phyloP scores from a whole-genome alignment of 768 basidiomycete genomes.

The Macrolepiota albuminosa region DNA sequence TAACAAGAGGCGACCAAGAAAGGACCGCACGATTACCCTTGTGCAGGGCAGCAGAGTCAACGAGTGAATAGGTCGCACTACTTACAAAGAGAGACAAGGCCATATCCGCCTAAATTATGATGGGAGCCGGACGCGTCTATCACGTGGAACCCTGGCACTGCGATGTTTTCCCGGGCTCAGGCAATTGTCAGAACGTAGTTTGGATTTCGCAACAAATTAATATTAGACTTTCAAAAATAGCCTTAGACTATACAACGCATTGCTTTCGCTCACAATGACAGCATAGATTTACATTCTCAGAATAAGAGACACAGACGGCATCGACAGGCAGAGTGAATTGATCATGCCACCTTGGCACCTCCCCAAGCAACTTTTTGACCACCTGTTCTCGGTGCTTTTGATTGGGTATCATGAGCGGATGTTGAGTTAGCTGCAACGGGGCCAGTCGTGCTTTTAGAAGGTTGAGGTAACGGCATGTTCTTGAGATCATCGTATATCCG shows the following conservation, averaged over 20 bases:
- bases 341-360: slow-evolving; percentile 34
- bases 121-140: slow-evolving; percentile 7
- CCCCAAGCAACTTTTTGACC: slow-evolving; percentile 65
- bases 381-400: slow-evolving; percentile 29
- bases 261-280: background rate
- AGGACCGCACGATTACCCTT: slow-evolving; percentile 9
- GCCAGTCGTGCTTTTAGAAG: slow-evolving; percentile 22
- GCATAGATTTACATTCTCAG: background rate
- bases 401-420: slow-evolving; percentile 18
- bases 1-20: slow-evolving; percentile 15
- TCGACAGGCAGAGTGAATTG: background rate
- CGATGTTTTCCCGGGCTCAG: slow-evolving; percentile 3
- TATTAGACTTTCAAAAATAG: background rate
- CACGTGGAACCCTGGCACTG: slow-evolving; percentile 10
- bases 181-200: background rate
- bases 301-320: background rate
- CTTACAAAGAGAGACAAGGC: background rate
- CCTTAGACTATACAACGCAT: background rate
- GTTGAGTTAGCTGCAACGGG: slow-evolving; percentile 21
- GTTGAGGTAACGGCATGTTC: slow-evolving; percentile 40
- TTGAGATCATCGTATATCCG: slow-evolving; percentile 79
- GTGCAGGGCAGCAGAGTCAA: slow-evolving; percentile 6
- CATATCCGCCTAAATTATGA: background rate
- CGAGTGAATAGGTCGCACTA: slow-evolving; percentile 5
- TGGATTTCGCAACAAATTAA: background rate